Percentiles rank a stretch among this genome's conserved stretches.
phyloP scores from a whole-genome alignment of 257 asterid species.

The Salvia miltiorrhiza region DNA sequence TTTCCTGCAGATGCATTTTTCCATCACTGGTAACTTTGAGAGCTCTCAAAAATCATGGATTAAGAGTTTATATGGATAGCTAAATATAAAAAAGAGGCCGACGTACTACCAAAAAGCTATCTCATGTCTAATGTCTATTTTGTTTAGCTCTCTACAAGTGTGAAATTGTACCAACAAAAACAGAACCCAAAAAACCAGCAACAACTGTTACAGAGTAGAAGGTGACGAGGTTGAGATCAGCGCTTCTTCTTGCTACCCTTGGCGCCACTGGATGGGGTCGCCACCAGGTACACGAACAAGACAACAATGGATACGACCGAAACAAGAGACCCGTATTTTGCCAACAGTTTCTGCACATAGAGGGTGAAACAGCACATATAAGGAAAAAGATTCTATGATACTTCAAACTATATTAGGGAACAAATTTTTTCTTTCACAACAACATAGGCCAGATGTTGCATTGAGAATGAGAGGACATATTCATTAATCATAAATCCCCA shows the following conservation, averaged over 20 bases:
- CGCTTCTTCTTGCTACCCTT: conserved; percentile 86
- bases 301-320: conserved; percentile 69
- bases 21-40: neutral
- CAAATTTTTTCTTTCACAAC: too few relatives aligned
- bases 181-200: conserved; percentile 20
- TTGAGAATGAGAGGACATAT: too few relatives aligned
- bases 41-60: conserved; percentile 13
- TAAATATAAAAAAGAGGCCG: conserved; percentile 23
- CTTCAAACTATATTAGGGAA: neutral
- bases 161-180: conserved; percentile 26
- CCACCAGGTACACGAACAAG: conserved; percentile 46
- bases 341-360: conserved; percentile 65
- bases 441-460: too few relatives aligned
- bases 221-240: conserved; percentile 22
- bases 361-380: neutral
- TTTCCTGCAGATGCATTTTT: too few relatives aligned
- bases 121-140: conserved; percentile 34
- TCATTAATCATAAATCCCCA: neutral
- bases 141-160: conserved; percentile 31
- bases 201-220: neutral
- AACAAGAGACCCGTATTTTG: conserved; percentile 80
- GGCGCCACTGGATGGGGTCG: conserved; percentile 66
- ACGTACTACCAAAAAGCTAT: conserved; percentile 27
- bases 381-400: neutral
- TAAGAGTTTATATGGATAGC: neutral